Conservation (phyloP, 1,284 basidiomycete species). For the Ganoderma boninense region DNA sequence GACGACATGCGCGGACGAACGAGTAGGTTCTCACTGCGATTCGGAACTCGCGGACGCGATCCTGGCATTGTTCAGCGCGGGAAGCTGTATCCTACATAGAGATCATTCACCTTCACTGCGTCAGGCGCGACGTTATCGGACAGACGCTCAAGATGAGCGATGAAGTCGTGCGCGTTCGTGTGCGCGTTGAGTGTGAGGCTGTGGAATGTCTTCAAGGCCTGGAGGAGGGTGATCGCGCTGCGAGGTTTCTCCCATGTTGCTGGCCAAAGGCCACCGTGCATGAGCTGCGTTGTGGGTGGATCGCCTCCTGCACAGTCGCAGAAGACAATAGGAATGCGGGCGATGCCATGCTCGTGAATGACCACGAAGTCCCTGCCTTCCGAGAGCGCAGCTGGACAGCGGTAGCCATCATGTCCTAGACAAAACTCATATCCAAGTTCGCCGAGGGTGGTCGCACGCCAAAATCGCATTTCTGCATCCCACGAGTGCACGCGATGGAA, state of each 20-base stretch:
- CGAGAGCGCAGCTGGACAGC: background rate
- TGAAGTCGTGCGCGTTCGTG: slow-evolving; percentile 23
- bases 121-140: slow-evolving; percentile 16
- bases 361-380: background rate
- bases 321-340: background rate
- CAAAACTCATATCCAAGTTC: background rate
- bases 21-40: slow-evolving; percentile 13
- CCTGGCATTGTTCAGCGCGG: too few species aligned
- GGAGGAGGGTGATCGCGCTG: slow-evolving; percentile 25
- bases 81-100: too few species aligned
- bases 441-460: background rate
- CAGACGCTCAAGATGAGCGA: slow-evolving; percentile 6
- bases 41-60: slow-evolving; percentile 32
- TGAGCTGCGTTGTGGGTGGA: slow-evolving; percentile 12
- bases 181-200: slow-evolving; percentile 22
- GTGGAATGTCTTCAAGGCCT: slow-evolving; percentile 15
- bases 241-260: too few species aligned
- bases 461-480: background rate
- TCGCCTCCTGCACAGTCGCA: background rate
- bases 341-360: background rate
- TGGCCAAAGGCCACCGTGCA: slow-evolving; percentile 28
- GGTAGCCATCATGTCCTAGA: background rate
- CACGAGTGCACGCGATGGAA: background rate
- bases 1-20: slow-evolving; percentile 20
- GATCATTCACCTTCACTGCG: slow-evolving; percentile 15